These are phyloP conservation scores for Myxozyma melibiosi DNA, from an alignment of 805 yeast genomes.

Conservation along the genomic window DNA sequence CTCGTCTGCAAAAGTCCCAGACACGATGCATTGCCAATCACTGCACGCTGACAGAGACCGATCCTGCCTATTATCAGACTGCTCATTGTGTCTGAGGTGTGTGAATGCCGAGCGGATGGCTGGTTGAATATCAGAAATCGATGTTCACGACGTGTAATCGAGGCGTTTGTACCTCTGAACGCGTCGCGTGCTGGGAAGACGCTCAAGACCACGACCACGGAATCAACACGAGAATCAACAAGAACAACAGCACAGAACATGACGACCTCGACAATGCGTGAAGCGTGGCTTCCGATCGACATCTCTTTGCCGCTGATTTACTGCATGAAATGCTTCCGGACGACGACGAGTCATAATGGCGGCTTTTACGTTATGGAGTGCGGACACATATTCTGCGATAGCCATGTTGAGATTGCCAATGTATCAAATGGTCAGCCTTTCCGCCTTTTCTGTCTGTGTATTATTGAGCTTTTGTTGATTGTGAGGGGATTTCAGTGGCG, in stretches of 20 bases:
- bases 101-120: background rate
- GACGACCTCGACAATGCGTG: background rate
- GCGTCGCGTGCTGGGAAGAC: background rate
- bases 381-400: conserved; percentile 24
- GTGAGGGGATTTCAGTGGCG: background rate
- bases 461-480: background rate
- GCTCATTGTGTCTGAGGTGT: background rate
- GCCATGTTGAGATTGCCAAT: conserved; percentile 13
- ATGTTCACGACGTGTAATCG: background rate
- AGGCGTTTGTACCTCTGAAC: background rate
- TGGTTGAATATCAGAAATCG: background rate
- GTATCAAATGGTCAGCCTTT: conserved; percentile 6
- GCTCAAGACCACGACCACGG: background rate
- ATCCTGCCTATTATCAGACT: too few relatives aligned
- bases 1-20: too few relatives aligned
- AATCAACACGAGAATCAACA: background rate
- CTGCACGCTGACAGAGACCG: too few relatives aligned
- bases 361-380: conserved; percentile 17
- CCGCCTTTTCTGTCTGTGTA: background rate
- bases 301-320: conserved; percentile 15
- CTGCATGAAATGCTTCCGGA: conserved; percentile 20
- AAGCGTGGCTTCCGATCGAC: conserved; percentile 8
- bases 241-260: background rate
- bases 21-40: too few relatives aligned
- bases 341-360: background rate